phyloP scores from a whole-genome alignment of 305 asterid species.

The Fraxinus xanthoxyloides region DNA sequence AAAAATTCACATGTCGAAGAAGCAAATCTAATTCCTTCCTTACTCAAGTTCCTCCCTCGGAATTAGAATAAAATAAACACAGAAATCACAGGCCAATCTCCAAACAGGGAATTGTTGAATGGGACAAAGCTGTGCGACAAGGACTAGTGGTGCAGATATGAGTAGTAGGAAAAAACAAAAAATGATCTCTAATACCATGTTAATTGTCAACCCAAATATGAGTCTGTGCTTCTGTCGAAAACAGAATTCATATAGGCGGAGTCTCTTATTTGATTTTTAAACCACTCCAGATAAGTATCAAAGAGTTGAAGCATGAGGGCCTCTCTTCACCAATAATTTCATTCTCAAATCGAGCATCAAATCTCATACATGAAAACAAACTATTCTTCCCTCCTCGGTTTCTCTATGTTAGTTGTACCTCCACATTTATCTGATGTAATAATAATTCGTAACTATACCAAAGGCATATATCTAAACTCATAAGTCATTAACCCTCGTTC shows the following conservation, averaged over 20 bases:
- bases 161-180: not conserved
- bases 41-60: not conserved
- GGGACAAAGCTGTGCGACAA: not conserved
- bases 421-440: not conserved
- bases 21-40: not conserved
- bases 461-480: constrained; percentile 15
- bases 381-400: not conserved
- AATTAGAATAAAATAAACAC: not conserved
- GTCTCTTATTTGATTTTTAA: not conserved
- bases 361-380: not conserved
- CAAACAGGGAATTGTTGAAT: not conserved
- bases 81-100: not conserved
- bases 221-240: not conserved
- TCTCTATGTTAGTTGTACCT: not conserved
- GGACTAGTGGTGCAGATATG: not conserved
- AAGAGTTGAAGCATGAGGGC: not conserved
- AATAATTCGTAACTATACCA: not conserved
- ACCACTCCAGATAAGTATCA: not conserved
- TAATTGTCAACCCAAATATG: not conserved
- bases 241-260: not conserved
- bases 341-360: not conserved
- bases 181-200: not conserved
- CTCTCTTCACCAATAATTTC: not conserved
- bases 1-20: not conserved
- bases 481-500: not conserved